Conservation (phyloP, 441 rosid species). For the Gossypium lobatum region DNA sequence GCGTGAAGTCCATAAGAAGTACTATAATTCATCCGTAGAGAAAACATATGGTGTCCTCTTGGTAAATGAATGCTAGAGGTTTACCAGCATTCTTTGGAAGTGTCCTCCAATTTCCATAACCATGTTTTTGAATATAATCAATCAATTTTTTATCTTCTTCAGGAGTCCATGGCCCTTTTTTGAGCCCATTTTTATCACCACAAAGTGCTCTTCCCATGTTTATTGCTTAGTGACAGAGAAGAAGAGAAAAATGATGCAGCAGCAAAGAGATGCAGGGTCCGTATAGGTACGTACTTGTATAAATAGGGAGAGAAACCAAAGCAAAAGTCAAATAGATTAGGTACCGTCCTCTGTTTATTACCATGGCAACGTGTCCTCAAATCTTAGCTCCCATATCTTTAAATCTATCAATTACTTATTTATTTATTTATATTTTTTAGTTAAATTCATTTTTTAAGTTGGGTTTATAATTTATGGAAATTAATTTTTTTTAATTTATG, state of each 20-base stretch:
- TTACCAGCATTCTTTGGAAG: constrained; percentile 63
- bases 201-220: constrained; percentile 57
- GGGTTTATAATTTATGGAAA: too few species aligned
- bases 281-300: constrained; percentile 26
- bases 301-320: constrained; percentile 32
- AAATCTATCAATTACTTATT: neutral
- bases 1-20: neutral
- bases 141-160: constrained; percentile 57
- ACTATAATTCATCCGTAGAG: neutral
- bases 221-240: neutral
- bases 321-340: constrained; percentile 60
- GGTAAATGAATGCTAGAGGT: too few species aligned
- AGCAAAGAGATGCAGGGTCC: constrained; percentile 27
- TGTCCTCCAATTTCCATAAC: constrained; percentile 63
- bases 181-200: constrained; percentile 50
- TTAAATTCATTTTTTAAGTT: too few species aligned
- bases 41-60: neutral
- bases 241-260: constrained; percentile 2
- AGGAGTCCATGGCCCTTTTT: constrained; percentile 66
- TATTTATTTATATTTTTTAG: too few species aligned
- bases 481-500: too few species aligned
- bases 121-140: constrained; percentile 45
- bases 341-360: constrained; percentile 65
- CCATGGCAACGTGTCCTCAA: constrained; percentile 57
- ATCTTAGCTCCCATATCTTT: neutral